Evolutionary conservation across 805 yeast genomes (phyloP), one percentile per base, ranked within the genome.

Genomic region (Groenewaldozyma salmanticensis): DNA sequence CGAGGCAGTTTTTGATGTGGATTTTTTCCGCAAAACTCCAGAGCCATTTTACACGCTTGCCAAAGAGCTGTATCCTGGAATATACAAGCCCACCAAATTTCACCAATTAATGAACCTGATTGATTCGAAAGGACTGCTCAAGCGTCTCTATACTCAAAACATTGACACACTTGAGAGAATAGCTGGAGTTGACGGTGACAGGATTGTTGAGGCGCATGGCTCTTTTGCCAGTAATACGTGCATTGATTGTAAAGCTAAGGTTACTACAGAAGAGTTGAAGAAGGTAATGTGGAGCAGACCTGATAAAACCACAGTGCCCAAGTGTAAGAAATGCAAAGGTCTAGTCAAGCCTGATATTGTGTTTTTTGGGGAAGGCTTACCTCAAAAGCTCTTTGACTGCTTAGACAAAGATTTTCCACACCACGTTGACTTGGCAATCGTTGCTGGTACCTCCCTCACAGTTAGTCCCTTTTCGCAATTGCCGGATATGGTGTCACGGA

Each of bases 1-100:
- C 1, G 98, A 90, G 57, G 96, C 96, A 0, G 96, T 90, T 1
- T 90, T 90, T 58, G 96, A 88, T 55, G 79, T 90, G 33, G 88
- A 79, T 16, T 90, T 74, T 57, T 85, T 86, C 60, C 64, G 70
- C 35, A 67, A 81, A 42, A 72, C 74, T 39, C 97, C 97, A 0
- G 69, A 74, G 45, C 92, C 96, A 0, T 90, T 90, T 55, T 87
- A 83, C 54, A 75, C 82, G 0, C 66, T 90, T 39, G 94, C 95
- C 0, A 74, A 74, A 13, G 96, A 87, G 52, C 64, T 90, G 38
- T 85, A 79, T 52, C 98, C 98, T 0, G 94, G 95, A 0, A 79
- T 81, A 48, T 90, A 79, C 55, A 60, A 72, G 21, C 96, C 97
- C 0, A 82, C 96, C 5, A 69, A 70, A 49, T 87, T 85, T 55